Percentiles rank a stretch among this genome's conserved stretches.
Evolutionary conservation across 805 yeast genomes (phyloP).

Genomic region (Saturnispora gosingensis): DNA sequence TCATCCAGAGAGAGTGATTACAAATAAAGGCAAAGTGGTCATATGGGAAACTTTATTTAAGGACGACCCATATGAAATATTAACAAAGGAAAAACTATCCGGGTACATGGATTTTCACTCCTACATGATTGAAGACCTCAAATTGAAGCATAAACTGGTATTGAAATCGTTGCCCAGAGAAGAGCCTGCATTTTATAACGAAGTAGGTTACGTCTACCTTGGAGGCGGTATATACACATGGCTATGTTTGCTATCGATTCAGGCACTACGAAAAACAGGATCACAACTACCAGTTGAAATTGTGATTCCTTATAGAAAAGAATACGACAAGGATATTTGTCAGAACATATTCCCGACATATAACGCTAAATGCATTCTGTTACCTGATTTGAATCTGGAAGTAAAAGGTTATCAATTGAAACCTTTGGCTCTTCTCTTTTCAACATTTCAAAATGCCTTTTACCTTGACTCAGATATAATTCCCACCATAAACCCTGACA

Average conservation of each 20-base stretch:
- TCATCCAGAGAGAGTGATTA: conserved; percentile 16
- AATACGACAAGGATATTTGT: conserved; percentile 21
- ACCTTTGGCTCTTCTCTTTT: conserved; percentile 35
- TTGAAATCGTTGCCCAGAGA: conserved; percentile 37
- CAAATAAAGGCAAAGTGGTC: conserved; percentile 17
- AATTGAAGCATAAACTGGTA: conserved; percentile 37
- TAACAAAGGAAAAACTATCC: conserved; percentile 6
- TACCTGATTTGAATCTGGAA: conserved; percentile 26
- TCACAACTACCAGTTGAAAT: conserved; percentile 30
- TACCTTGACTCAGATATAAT: conserved; percentile 41
- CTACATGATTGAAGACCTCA: conserved; percentile 37
- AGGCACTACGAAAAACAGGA: conserved; percentile 34
- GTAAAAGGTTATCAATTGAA: conserved; percentile 32
- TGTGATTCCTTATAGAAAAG: conserved; percentile 12
- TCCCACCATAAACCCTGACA: conserved; percentile 34
- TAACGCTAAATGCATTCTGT: conserved; percentile 34
- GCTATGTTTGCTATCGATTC: conserved; percentile 31
- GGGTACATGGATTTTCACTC: conserved; percentile 23
- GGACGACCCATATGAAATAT: conserved; percentile 13
- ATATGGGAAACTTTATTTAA: conserved; percentile 17
- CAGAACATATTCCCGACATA: conserved; percentile 30
- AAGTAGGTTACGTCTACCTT: conserved; percentile 30
- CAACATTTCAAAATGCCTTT: conserved; percentile 37
- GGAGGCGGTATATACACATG: conserved; percentile 39
- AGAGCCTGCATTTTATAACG: conserved; percentile 19